Percentiles rank a stretch among this genome's conserved stretches.
Evolutionary conservation across 768 basidiomycete genomes (phyloP).

Genomic region (Macrolepiota albuminosa): DNA sequence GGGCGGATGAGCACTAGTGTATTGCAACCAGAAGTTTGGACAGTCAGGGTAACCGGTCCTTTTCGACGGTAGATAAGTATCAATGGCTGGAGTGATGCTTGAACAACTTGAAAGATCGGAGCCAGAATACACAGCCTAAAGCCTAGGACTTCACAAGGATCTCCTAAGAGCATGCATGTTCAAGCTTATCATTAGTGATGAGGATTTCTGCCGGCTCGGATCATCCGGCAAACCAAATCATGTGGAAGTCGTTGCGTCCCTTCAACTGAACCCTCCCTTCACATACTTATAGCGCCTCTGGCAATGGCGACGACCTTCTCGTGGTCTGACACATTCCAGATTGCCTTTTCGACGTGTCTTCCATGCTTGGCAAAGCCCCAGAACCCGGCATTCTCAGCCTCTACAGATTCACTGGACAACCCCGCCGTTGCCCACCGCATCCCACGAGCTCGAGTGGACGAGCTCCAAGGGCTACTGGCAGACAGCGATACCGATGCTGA

Average conservation of each 20-base stretch:
- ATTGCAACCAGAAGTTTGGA: no score
- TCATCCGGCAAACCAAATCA: background rate
- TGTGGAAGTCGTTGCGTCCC: background rate
- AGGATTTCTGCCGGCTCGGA: background rate
- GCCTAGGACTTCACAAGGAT: background rate
- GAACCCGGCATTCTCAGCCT: constrained; percentile 13
- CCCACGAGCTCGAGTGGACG: constrained; percentile 31
- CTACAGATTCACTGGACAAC: constrained; percentile 19
- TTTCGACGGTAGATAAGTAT: background rate
- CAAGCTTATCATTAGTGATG: background rate
- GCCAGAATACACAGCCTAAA: background rate
- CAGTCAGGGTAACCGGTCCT: background rate
- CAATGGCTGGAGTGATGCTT: background rate
- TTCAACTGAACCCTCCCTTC: background rate
- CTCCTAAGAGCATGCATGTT: background rate
- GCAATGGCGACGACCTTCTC: constrained; percentile 39
- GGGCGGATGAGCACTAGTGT: background rate
- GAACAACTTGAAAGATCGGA: background rate
- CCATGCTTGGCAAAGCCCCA: constrained; percentile 42
- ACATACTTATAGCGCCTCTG: background rate
- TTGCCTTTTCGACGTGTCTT: constrained; percentile 55
- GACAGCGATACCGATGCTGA: constrained; percentile 51
- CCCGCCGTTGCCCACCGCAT: constrained; percentile 28
- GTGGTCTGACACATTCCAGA: constrained; percentile 57
- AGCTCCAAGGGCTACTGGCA: constrained; percentile 35